These are phyloP conservation scores for Umbelopsis sp. DNA, from an alignment of 192 early-diverging fungal species.

Conservation along the genomic window DNA sequence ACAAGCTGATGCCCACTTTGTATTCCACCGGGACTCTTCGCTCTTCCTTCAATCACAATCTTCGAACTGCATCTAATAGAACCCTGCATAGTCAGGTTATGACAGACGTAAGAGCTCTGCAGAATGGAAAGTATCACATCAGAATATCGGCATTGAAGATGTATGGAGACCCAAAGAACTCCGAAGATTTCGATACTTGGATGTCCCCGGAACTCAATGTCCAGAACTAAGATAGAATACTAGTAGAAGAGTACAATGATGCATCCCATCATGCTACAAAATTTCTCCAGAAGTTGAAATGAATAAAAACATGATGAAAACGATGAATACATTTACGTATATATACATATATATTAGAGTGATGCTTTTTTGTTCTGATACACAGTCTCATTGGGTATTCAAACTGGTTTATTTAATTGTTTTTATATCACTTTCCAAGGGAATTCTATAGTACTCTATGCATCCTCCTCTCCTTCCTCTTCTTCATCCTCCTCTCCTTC, in stretches of 20 bases:
- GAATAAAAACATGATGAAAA: no score
- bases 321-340: no score
- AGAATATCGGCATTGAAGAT: slow-evolving; percentile 39
- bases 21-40: neutral
- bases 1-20: neutral
- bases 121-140: slow-evolving; percentile 30
- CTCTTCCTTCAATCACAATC: neutral
- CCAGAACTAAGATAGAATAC: neutral
- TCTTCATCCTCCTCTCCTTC: neutral
- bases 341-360: no score
- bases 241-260: no score
- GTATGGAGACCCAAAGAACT: slow-evolving; percentile 38
- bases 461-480: neutral
- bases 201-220: slow-evolving; percentile 27
- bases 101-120: neutral
- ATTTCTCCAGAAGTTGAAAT: no score
- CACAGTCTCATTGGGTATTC: no score
- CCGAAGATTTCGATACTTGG: slow-evolving; percentile 45
- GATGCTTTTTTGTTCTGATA: no score
- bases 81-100: neutral
- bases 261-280: no score
- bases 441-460: neutral
- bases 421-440: no score
- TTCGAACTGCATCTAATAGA: neutral
- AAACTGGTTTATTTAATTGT: no score